Evolutionary conservation across 306 rosid species (phyloP), one percentile per base, ranked within the genome.

Genomic region (Pterocarpus santalinus): DNA sequence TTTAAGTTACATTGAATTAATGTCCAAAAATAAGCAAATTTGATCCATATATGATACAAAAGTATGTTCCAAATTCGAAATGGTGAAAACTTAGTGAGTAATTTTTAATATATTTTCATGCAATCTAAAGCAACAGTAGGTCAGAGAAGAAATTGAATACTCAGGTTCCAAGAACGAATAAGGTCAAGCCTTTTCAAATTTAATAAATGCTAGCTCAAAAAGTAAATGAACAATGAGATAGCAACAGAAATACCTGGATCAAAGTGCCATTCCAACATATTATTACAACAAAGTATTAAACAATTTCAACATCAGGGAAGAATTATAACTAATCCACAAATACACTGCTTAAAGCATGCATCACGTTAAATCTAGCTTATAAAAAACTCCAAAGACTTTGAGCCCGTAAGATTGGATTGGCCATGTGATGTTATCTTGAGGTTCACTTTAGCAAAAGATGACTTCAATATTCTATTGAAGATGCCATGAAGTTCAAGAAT

Each of bases 131-230:
- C 28, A 22, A 22, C 28, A 22, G 28, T 22, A 22, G 28, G 28
- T 22, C 28, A 22, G 28, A 22, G 28, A 22, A 22, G 28, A 22
- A 22, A 22, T 22, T 22, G 28, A 22, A 22, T 22, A 22, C 28
- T 34, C 11, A 83, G 13, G 1, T 77, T 35, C 57, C 0, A 0
- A 46, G 83, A 83, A 43, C 1, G 0, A 34, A 70, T 13, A 4
- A 83, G 65, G 69, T 77, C 8, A 2, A 83, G 68, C n/a, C 80
- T 77, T 72, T 63, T 83, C 79, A 83, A 83, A 4, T 72, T 83
- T 0, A 79, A 76, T 8, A 83, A 46, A 64, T 1, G 14, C 86
- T 83, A 69, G 8, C 8, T 38, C 3, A 62, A 66, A 56, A 47
- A 0, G 63, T 7, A 57, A 28, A 39, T 16, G 47, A 9, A 43